Conservation (phyloP, 306 rosid genomes). For the Acacia crassicarpa region DNA sequence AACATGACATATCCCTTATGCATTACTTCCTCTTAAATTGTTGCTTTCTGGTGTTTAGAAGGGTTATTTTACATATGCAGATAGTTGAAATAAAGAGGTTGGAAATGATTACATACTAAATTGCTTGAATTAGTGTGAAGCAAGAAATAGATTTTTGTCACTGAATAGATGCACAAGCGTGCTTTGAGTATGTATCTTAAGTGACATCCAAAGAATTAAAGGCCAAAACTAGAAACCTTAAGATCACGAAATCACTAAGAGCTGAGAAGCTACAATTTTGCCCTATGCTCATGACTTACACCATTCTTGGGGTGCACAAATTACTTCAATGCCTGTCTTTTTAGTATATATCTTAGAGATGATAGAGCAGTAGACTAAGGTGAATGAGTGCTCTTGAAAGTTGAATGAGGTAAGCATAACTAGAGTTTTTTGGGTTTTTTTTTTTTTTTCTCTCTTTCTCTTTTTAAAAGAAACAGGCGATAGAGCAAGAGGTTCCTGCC, state of each 20-base stretch:
- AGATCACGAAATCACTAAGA: conserved; percentile 4
- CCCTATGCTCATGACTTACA: not conserved
- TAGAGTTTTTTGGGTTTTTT: not conserved
- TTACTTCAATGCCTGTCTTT: conserved; percentile 3
- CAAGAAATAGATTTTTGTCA: not conserved
- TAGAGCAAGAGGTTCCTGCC: not conserved
- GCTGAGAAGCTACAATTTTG: not conserved
- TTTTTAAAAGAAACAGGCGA: not conserved
- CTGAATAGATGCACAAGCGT: not conserved
- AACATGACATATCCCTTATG: not conserved
- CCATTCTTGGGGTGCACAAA: not conserved
- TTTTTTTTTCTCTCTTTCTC: too few relatives aligned
- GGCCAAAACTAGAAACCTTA: not conserved
- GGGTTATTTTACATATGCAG: not conserved
- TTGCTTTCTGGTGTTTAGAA: not conserved
- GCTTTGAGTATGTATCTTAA: not conserved
- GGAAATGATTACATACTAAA: not conserved
- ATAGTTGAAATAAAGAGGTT: not conserved
- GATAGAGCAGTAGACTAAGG: not conserved
- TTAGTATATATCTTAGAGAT: not conserved
- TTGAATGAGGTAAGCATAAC: not conserved
- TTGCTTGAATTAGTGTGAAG: conserved; percentile 7
- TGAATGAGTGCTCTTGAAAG: not conserved
- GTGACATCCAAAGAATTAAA: not conserved
- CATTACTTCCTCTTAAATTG: not conserved